Evolutionary conservation across 1,139 yeast species (phyloP).

Genomic region (Barnettozyma hawaiiensis): DNA sequence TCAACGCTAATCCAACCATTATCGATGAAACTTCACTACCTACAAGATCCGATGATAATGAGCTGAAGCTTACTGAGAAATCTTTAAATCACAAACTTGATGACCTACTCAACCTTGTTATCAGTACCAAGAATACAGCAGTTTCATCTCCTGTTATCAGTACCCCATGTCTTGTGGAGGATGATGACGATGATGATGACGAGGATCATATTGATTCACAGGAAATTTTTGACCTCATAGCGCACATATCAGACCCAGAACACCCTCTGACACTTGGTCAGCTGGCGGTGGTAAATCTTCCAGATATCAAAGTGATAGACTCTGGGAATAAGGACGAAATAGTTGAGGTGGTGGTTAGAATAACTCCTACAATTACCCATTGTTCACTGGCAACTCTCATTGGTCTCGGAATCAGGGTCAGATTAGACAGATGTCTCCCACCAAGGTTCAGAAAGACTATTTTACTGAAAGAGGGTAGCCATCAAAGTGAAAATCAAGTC

Average conservation of each 20-base stretch:
- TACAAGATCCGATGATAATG: slow-evolving; percentile 43
- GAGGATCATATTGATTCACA: slow-evolving; percentile 78
- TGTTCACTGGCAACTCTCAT: slow-evolving; percentile 94
- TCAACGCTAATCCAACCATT: slow-evolving; percentile 89
- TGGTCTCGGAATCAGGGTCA: slow-evolving; percentile 89
- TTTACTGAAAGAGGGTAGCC: slow-evolving; percentile 83
- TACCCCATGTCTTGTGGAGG: slow-evolving; percentile 11
- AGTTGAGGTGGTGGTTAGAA: slow-evolving; percentile 73
- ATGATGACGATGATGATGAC: slow-evolving; percentile 33
- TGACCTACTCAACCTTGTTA: slow-evolving; percentile 6
- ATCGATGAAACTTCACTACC: slow-evolving; percentile 75
- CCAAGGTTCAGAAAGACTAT: slow-evolving; percentile 77
- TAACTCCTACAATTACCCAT: slow-evolving; percentile 97
- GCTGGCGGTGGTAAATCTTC: slow-evolving; percentile 83
- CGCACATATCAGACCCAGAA: slow-evolving; percentile 94
- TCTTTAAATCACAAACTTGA: slow-evolving; percentile 16
- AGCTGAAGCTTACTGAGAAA: slow-evolving; percentile 16
- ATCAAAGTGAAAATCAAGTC: slow-evolving; percentile 92
- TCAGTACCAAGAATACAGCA: background rate
- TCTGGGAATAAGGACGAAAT: slow-evolving; percentile 46
- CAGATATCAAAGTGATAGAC: slow-evolving; percentile 68
- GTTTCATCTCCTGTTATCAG: slow-evolving; percentile 17
- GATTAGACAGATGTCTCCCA: slow-evolving; percentile 85
- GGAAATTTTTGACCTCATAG: slow-evolving; percentile 67
- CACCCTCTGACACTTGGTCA: slow-evolving; percentile 96